Evolutionary conservation across 345 rosid species (phyloP), one percentile per base, ranked within the genome.

Genomic region (Populus deltoides): DNA sequence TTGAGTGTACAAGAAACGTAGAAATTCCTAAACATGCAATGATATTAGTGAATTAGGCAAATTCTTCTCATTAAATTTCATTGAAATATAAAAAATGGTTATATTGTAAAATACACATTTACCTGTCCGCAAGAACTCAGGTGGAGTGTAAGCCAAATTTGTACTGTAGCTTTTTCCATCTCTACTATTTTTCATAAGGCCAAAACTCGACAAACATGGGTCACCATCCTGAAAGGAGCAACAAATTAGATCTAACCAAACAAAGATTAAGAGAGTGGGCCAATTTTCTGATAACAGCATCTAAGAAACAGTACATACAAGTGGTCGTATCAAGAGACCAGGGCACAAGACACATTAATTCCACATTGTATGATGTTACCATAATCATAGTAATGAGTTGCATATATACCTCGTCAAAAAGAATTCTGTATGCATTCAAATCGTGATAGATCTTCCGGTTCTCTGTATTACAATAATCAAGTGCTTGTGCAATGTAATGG

Each of bases 141-240:
- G 77, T 2, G 77, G 77, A 3, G 77, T 74, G 18, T 59, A 74
- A 39, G 77, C 77, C 57, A 74, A 41, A 41, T 74, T 74, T 31
- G 77, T 74, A 8, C 77, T 74, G 35, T 74, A 74, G 31, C 77
- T 74, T 62, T 74, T 74, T 29, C 77, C 77, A 38, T 74, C 77
- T 74, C 69, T 27, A 16, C 77, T 74, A 39, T 74, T 74, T 53
- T 74, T 74, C 77, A 74, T 74, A 2, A 74, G 57, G 35, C 77
- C 77, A 74, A 74, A 74, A 38, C 69, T 59, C 2, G 77, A 74
- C 22, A 74, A 41, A 15, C 70, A 38, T 1, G 77, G 77, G n/a
- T 74, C 38, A 18, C 77, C 77, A 74, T 74, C 69, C 77, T 74
- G 45, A 25, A 13, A 35, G 2, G 17, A 41, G 24, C 70, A 8